Percentiles rank a stretch among this genome's conserved stretches.
Evolutionary conservation across 75 land plant genomes (phyloP).

Genomic region (Chamaecyparis obtusa): DNA sequence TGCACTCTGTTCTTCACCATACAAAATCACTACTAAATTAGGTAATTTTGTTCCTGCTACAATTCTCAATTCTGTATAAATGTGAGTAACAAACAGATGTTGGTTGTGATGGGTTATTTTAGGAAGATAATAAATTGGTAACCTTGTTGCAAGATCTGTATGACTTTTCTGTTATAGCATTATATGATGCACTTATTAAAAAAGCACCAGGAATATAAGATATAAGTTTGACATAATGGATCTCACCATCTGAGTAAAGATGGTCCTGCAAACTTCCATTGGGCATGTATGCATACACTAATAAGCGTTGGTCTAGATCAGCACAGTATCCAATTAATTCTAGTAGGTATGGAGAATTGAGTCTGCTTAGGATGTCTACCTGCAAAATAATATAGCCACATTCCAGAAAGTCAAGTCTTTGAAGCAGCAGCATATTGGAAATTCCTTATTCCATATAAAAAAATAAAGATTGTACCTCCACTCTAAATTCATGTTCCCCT

Average conservation of each 20-base stretch:
- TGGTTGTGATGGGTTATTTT: not conserved
- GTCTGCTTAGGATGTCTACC: slow-evolving; percentile 69
- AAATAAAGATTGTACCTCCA: slow-evolving; percentile 48
- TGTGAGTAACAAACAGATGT: not conserved
- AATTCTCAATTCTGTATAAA: not conserved
- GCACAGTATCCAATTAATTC: slow-evolving; percentile 70
- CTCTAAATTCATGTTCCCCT: slow-evolving; percentile 78
- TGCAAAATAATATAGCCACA: slow-evolving; percentile 10
- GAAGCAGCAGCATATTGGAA: not conserved
- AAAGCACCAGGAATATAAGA: too few relatives aligned
- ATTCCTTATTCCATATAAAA: not conserved
- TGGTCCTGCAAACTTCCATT: slow-evolving; percentile 84
- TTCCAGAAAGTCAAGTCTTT: not conserved
- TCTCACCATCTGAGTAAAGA: slow-evolving; percentile 46
- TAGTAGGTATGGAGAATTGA: slow-evolving; percentile 58
- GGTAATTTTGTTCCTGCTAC: not conserved
- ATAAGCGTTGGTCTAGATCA: slow-evolving; percentile 48
- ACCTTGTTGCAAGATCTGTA: not conserved
- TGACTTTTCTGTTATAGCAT: not conserved
- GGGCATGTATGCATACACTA: slow-evolving; percentile 81
- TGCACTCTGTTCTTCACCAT: not conserved
- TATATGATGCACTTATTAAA: not conserved
- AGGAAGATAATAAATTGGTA: not conserved
- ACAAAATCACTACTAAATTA: not conserved
- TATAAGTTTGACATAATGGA: not conserved